Evolutionary conservation across 2,329 filamentous ascomycete genomes (phyloP), one percentile per base, ranked within the genome.

Genomic region (Scleromitrula shiraiana): DNA sequence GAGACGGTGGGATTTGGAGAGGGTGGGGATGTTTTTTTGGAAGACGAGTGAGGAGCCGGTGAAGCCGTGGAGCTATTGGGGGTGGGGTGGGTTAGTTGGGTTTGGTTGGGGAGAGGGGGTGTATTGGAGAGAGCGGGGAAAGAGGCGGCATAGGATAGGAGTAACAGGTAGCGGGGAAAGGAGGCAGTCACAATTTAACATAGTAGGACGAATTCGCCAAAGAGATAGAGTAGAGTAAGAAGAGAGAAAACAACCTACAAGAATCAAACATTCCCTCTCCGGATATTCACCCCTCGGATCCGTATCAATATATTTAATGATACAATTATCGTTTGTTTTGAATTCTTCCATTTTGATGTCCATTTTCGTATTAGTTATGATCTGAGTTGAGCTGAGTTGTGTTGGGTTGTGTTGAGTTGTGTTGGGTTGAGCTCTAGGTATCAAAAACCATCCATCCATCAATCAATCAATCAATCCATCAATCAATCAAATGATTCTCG

Each of bases 51-150:
- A 57, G 9, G 60, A 61, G n/a, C 62, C 62, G 2, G 61, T 63
- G 48, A 64, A 64, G 41, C 62, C 62, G 38, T 64, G 62, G 17
- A 64, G 56, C 62, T 64, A n/a, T n/a, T n/a, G 30, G n/a, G 39
- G 26, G 42, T 15, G 4, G 29, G 10, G 50, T 36, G 45, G 46
- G 33, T 36, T 36, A 22, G 23, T 23, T 23, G 1, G 22, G 15
- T n/a, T 5, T 9, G 6, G 10, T 32, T 32, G 10, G 6, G 24
- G 38, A 19, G 17, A 30, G 23, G 43, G 14, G 2, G 15, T 6
- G 17, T 12, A 12, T 6, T n/a, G 29, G 12, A 17, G 38, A 24
- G 2, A 9, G 24, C 12, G 43, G n/a, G 15, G 37, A 29, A 27
- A 1, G 20, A n/a, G n/a, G n/a, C n/a, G n/a, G n/a, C n/a, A n/a